Evolutionary conservation across 805 yeast species (phyloP).

Genomic region (Hanseniaspora mollemarum): DNA sequence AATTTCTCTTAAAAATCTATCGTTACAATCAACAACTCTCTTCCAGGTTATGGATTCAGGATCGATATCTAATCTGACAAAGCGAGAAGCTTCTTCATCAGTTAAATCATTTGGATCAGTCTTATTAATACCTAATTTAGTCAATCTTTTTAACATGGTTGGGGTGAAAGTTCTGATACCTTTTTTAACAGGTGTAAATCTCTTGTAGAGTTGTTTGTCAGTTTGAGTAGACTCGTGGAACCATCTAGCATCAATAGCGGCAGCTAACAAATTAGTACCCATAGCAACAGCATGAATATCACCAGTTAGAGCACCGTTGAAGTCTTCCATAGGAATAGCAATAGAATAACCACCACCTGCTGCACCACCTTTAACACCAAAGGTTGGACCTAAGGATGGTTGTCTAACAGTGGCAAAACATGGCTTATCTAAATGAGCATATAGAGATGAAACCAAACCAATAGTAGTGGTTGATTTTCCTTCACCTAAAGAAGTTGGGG

Average conservation of each 20-base stretch:
- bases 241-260: slow-evolving; percentile 77
- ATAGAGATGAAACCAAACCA: slow-evolving; percentile 70
- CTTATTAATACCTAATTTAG: slow-evolving; percentile 56
- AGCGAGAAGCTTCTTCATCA: slow-evolving; percentile 50
- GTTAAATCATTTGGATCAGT: slow-evolving; percentile 64
- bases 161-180: slow-evolving; percentile 57
- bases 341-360: slow-evolving; percentile 86
- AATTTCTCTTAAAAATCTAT: slow-evolving; percentile 64
- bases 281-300: slow-evolving; percentile 76
- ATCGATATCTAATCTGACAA: slow-evolving; percentile 63
- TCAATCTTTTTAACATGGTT: slow-evolving; percentile 55
- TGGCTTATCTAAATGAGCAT: slow-evolving; percentile 58
- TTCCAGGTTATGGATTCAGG: slow-evolving; percentile 73
- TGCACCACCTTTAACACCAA: slow-evolving; percentile 83
- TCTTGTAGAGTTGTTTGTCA: slow-evolving; percentile 58
- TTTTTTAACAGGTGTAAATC: slow-evolving; percentile 65
- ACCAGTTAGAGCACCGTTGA: slow-evolving; percentile 77
- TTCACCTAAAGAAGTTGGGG: slow-evolving; percentile 79
- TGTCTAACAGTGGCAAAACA: slow-evolving; percentile 76
- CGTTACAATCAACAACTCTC: slow-evolving; percentile 77
- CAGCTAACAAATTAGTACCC: slow-evolving; percentile 71
- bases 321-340: slow-evolving; percentile 81
- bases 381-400: slow-evolving; percentile 83
- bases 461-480: slow-evolving; percentile 78
- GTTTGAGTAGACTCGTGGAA: slow-evolving; percentile 70